Base-by-base conservation (phyloP, 371 early-diverging fungal species). In the Nematocida ironsii region DNA sequence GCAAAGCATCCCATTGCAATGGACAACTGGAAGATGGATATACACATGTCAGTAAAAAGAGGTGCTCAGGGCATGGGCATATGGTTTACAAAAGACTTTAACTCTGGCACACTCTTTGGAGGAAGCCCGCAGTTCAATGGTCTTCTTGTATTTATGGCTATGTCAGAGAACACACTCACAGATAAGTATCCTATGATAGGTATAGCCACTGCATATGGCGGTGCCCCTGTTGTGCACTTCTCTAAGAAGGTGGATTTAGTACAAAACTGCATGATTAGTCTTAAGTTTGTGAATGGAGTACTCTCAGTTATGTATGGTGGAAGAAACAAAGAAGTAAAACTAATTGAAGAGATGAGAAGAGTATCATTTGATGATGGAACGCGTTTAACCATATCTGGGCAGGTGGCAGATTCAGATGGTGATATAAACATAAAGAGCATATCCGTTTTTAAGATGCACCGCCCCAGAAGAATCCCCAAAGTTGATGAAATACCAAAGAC, bases 11-110 rank as follows among this genome's bases (percentile, higher is more conserved):
- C 67, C 16, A 11, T 75, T 18, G 18, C 25, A 0, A 11, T 42
- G 20, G 67, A 25, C 6, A 67, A 47, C 13, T 75, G 75, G 75
- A 20, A 45, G 33, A 1, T 67, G 23, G 75, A 75, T 55, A n/a
- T 75, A 11, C 57, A 60, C 45, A 0, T 67, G 50, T 5, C 7
- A n/a, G 27, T 75, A 42, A 39, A 62, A 11, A n/a, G 5, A 18
- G 47, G 52, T 1, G 27, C 45, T 5, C 23, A 75, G 23, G 68
- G 75, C 23, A 40, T 67, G 13, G 75, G 67, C 42, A 50, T 75
- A n/a, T 75, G 75, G 75, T 6, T 67, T 25, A 56, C 13, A 27
- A 27, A 27, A 16, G 54, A 61, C 40, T 57, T 73, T 45, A 6
- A 60, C 18, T 13, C 5, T 5, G 73, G 73, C 7, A 4, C n/a